Base-by-base conservation (phyloP, 2,329 filamentous ascomycete species). In the Elsinoe arachidis region DNA sequence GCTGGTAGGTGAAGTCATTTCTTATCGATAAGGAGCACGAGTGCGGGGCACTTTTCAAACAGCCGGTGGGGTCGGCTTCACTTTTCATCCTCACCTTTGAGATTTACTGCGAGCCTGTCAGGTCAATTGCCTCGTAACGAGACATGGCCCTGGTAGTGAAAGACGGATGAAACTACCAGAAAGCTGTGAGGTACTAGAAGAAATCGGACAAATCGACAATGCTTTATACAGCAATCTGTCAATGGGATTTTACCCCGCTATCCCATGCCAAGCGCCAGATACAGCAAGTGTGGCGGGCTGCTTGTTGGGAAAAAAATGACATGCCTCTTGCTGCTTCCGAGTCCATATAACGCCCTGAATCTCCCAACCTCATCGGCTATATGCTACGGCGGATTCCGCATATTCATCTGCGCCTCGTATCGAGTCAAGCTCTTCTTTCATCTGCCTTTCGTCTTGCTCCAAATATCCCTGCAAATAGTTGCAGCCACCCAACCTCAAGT, bases 221-320 rank as follows among this genome's bases (percentile, higher is more conserved):
- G 26, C 7, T 6, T 23, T 17, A 17, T 46, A 46, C 3, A 14
- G 41, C 21, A 26, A 3, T 23, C 3, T 19, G n/a, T 3, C 7
- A 12, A 12, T 46, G 46, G 46, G 14, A 51, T 11, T 38, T 15
- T 39, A 38, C 33, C 35, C 33, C 49, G 49, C 33, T 26, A 39
- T 53, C 14, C 26, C 33, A 39, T 21, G 33, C 49, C 49, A 53
- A 51, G 46, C 23, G 33, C 49, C 34, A 19, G 19, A 39, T 17
- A 19, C n/a, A 53, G 49, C 14, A 39, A 17, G 49, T 53, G 37
- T 53, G 49, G 49, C 49, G 49, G 35, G 49, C 34, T 23, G 17
- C 19, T 38, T 19, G 49, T 53, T 53, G 49, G 49, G 49, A 53
- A 53, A 53, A 53, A 38, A 35, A 35, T 39, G 33, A 39, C 49